Base-by-base conservation (phyloP, 1,284 basidiomycete species). In the Trametes sp. region DNA sequence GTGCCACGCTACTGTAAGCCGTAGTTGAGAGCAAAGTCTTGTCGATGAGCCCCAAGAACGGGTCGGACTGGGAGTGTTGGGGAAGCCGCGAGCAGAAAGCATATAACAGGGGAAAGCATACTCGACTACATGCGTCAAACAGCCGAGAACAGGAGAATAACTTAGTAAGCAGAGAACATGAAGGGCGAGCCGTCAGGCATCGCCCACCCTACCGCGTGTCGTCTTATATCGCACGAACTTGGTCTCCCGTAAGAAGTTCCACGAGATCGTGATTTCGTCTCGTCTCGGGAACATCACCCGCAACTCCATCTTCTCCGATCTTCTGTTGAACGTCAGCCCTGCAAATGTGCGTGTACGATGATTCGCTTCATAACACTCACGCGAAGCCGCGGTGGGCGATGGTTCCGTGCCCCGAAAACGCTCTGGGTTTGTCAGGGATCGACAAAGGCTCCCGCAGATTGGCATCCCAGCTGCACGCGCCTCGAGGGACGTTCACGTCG, bases 401-500 rank as follows among this genome's bases (percentile, higher is more conserved):
- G 16, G 60, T 66, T 1, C 68, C 70, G 9, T 42, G 26, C 16
- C 67, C 70, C 23, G 23, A 14, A 29, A 59, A 71, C 14, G 55
- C 61, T n/a, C 61, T 56, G n/a, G 36, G 16, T 23, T 36, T 35
- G 6, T n/a, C n/a, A n/a, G n/a, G 26, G 29, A 11, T 52, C 33
- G 46, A 19, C 16, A 33, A 29, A 5, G 42, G 55, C 13, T 26
- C 35, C 14, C 38, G 48, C 28, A 67, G 13, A 33, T 61, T 50
- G 8, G 68, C 55, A 23, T 59, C 59, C 74, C 74, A 75, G 19
- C 58, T 66, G 35, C 66, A 61, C 24, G 57, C 67, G 16, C 74
- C 74, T 23, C 72, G 62, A 8, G 74, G 74, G 4, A 74, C 71
- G 54, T 73, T 63, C 21, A 63, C 26, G 55, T 75, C 72, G 11